Conservation (phyloP, 2,329 filamentous ascomycete species). For the Aspergillus fijiensis region DNA sequence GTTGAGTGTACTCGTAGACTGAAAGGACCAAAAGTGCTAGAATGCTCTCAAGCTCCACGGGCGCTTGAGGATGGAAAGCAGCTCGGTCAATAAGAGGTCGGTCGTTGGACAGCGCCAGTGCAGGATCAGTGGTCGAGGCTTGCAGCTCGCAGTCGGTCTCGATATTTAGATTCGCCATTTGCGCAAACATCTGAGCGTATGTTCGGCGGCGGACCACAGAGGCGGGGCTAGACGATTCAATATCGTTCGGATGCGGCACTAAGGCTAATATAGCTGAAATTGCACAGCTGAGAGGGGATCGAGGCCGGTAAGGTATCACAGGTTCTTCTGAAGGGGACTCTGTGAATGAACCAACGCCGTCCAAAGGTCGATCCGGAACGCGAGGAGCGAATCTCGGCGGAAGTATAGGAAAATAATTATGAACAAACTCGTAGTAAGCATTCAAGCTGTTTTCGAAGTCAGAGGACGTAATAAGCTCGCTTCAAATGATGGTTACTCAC, state of each 20-base stretch:
- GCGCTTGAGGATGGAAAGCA: constrained; percentile 39
- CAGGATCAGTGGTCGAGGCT: constrained; percentile 41
- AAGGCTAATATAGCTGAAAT: constrained; percentile 45
- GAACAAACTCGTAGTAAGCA: constrained; percentile 49
- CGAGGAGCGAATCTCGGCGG: constrained; percentile 37
- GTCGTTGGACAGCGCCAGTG: constrained; percentile 38
- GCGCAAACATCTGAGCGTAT: constrained; percentile 43
- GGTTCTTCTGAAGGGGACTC: constrained; percentile 33
- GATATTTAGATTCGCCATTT: constrained; percentile 39
- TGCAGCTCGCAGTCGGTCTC: constrained; percentile 46
- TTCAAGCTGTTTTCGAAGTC: constrained; percentile 36
- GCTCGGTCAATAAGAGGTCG: constrained; percentile 34
- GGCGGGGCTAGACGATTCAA: constrained; percentile 34
- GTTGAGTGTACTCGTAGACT: constrained; percentile 48
- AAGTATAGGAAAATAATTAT: constrained; percentile 47
- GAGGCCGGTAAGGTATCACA: constrained; percentile 36
- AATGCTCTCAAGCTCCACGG: constrained; percentile 44
- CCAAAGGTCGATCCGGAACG: constrained; percentile 35
- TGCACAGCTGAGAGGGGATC: constrained; percentile 46
- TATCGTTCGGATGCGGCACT: constrained; percentile 43
- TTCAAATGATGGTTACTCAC: constrained; percentile 26
- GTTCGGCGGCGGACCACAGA: constrained; percentile 39
- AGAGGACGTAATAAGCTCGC: constrained; percentile 11
- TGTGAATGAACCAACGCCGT: constrained; percentile 31
- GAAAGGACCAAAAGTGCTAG: constrained; percentile 45